Evolutionary conservation across 1,284 basidiomycete species (phyloP), one percentile per base, ranked within the genome.

Genomic region (Cutaneotrichosporon mucoides): DNA sequence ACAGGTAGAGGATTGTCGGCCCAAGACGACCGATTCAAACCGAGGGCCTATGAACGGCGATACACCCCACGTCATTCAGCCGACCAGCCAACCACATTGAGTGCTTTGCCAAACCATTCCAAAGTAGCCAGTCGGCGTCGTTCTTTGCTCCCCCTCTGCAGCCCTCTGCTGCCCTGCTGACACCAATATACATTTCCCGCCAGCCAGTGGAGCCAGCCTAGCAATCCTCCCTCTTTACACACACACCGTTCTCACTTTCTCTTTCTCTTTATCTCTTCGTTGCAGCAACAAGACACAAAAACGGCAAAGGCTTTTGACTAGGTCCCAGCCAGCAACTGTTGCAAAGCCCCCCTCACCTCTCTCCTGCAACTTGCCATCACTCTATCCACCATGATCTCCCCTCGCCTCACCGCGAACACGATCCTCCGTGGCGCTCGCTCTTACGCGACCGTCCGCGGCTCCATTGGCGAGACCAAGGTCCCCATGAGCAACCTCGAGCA

Each of bases 381-480:
- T 40, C 38, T 40, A 40, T 9, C 8, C 38, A 40, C 33, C 61
- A 76, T 74, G 72, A 64, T 66, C 42, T 60, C 67, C 34, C 66
- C 69, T 36, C 71, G 72, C 42, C 62, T 68, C 48, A 48, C 65
- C 50, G 45, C 45, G 24, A 55, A 62, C 34, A 64, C 70, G 45
- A 60, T 68, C 59, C 60, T 66, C 45, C 67, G 69, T 53, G 70
- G 68, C 55, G 70, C 48, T 65, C 67, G 68, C 55, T 68, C 70
- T 16, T 72, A 73, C 68, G 75, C 75, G 49, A 74, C 75, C 55
- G 71, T 75, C 55, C 63, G 68, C 49, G 67, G 68, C 15, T 60
- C 62, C 24, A 94, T 95, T 70, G 92, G 91, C 63, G 90, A 92
- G 76, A 92, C 87, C 67, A 92, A 93, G 82, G 92, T 96, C 57